Percentiles rank a stretch among this genome's conserved stretches.
Evolutionary conservation across 2,329 filamentous ascomycete species (phyloP).

Genomic region (Didymosphaeria variabile): DNA sequence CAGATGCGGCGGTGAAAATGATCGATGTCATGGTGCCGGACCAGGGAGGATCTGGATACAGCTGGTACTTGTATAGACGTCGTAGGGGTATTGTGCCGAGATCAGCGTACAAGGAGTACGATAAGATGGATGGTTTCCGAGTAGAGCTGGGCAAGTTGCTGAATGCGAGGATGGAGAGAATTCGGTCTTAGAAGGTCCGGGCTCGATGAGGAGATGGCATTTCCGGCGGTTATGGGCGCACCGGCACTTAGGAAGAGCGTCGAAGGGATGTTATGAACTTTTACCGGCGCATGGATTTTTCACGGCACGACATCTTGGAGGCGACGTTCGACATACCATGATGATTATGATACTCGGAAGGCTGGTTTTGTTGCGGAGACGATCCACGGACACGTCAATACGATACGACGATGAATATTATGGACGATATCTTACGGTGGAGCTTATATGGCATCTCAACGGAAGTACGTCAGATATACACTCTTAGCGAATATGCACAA

Average conservation of each 20-base stretch:
- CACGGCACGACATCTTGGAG: no score
- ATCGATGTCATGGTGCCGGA: slow-evolving; percentile 22
- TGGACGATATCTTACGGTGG: no score
- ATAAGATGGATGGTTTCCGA: slow-evolving; percentile 25
- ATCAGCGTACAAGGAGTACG: slow-evolving; percentile 1
- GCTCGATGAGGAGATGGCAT: not conserved
- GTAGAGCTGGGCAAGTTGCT: slow-evolving; percentile 31
- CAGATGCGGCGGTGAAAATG: slow-evolving; percentile 42
- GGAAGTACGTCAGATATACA: not conserved
- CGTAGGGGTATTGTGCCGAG: not conserved
- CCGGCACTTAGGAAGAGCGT: not conserved
- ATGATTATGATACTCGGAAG: no score
- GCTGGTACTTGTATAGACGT: not conserved
- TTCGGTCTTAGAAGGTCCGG: slow-evolving; percentile 16
- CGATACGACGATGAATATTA: no score
- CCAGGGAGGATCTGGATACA: not conserved
- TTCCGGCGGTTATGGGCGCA: no score
- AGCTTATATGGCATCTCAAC: not conserved
- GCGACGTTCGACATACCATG: no score
- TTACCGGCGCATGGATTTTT: no score
- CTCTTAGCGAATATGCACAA: not conserved
- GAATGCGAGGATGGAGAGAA: slow-evolving; percentile 26
- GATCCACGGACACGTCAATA: no score
- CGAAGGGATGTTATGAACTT: not conserved
- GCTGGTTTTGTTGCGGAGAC: no score